Base-by-base conservation (phyloP, 108 stramenopile genomes). In the Nitzschia inconspicua region DNA sequence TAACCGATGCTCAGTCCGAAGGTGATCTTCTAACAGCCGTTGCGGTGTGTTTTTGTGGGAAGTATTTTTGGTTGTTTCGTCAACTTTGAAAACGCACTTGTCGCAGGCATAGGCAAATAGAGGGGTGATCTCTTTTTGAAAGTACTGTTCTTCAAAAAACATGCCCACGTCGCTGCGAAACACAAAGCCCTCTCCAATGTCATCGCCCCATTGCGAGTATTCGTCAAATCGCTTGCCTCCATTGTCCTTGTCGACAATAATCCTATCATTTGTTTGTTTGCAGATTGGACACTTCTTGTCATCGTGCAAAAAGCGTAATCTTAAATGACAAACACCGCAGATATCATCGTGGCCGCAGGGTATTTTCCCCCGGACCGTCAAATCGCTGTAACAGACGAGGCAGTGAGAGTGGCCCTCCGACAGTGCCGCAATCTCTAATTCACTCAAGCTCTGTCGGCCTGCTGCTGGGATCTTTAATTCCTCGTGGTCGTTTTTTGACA, bases 261-360 rank as follows among this genome's bases (percentile, higher is more conserved):
- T 57, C 10, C 56, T 52, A 3, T 89, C 84, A 57, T 86, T 83
- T 35, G 57, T 25, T 0, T 75, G 5, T 41, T 94, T 94, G 62
- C 93, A 94, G 27, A 90, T 84, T 22, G 81, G 85, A 63, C 93
- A 94, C 41, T 77, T 75, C 4, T 57, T 74, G 49, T 91, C 88
- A n/a, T 40, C 39, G 57, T 90, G 83, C 46, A 91, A 66, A 60
- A 75, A 66, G 4, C 93, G 79, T 43, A 89, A 49, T 22, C 88
- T 66, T 44, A 94, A 57, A 58, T 84, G 79, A 47, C 93, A 94
- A 14, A 73, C 36, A 14, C 75, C 81, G 69, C 93, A 94, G 55
- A 94, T 71, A 39, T 88, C 80, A 75, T 96, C 75, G 65, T 89
- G 91, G 19, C 75, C 74, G 66, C 91, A 93, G 18, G 91, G 88